These are phyloP conservation scores for Xerocomellus amylosporus DNA, from an alignment of 768 basidiomycete genomes.

Conservation along the genomic window DNA sequence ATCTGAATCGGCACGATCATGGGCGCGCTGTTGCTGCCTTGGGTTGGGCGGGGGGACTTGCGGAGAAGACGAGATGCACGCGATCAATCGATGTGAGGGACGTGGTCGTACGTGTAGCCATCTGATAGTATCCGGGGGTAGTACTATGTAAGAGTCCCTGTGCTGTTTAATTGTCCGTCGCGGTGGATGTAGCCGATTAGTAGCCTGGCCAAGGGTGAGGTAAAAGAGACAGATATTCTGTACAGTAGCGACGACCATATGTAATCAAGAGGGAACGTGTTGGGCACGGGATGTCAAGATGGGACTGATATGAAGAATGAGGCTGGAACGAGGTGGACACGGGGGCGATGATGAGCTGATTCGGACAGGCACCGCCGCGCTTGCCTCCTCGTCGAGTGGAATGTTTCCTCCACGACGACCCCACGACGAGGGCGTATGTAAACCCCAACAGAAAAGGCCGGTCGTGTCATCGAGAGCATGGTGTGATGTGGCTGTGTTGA, in stretches of 20 bases:
- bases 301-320: too few species aligned
- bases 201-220: conserved; percentile 1
- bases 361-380: background rate
- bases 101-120: background rate
- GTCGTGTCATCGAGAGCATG: too few species aligned
- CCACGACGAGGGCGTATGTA: too few species aligned
- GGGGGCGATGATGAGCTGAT: too few species aligned
- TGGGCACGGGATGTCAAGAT: too few species aligned
- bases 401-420: too few species aligned
- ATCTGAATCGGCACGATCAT: too few species aligned
- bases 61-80: background rate
- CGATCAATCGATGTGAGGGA: background rate
- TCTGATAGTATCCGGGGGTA: background rate
- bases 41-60: background rate
- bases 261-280: too few species aligned
- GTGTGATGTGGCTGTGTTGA: conserved; percentile 29
- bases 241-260: too few species aligned
- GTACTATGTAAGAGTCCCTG: background rate
- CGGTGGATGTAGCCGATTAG: background rate
- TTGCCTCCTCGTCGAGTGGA: background rate
- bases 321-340: too few species aligned
- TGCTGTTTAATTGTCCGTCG: background rate
- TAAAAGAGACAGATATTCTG: conserved; percentile 1
- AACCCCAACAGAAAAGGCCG: background rate
- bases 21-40: background rate